Evolutionary conservation across 1,139 yeast genomes (phyloP).

Genomic region (Sugiyamaella novakii): DNA sequence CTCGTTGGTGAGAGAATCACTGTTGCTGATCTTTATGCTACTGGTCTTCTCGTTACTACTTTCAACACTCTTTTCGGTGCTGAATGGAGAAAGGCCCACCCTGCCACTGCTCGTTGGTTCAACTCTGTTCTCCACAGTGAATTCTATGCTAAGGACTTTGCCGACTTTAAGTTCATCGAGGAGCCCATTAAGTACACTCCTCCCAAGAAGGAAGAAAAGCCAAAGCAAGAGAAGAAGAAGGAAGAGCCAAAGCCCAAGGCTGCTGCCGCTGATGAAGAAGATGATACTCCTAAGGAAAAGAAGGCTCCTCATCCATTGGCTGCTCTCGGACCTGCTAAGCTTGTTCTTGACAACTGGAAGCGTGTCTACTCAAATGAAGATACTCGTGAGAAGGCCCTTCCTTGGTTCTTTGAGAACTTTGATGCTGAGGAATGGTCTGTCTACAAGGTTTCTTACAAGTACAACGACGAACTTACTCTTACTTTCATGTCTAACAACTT

Average conservation of each 20-base stretch:
- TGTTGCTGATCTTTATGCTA: constrained; percentile 77
- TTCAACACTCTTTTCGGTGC: constrained; percentile 69
- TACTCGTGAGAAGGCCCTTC: constrained; percentile 90
- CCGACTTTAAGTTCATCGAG: constrained; percentile 55
- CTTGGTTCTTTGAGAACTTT: constrained; percentile 98
- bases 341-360: constrained; percentile 92
- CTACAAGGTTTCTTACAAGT: constrained; percentile 95
- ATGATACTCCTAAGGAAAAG: constrained; percentile 44
- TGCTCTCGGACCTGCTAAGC: constrained; percentile 67
- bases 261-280: constrained; percentile 46
- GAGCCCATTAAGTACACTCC: constrained; percentile 70
- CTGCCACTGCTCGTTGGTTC: constrained; percentile 84
- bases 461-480: constrained; percentile 95
- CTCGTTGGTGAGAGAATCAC: constrained; percentile 90
- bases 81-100: constrained; percentile 76
- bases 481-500: constrained; percentile 99
- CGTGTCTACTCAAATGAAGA: constrained; percentile 96
- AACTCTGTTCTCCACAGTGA: constrained; percentile 54
- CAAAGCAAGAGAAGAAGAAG: constrained; percentile 41
- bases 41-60: constrained; percentile 61
- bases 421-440: constrained; percentile 92
- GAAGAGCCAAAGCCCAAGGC: constrained; percentile 37
- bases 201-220: constrained; percentile 70
- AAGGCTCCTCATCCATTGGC: constrained; percentile 94
- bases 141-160: constrained; percentile 45